Base-by-base conservation (phyloP, 768 basidiomycete genomes). In the Calocera cornea region DNA sequence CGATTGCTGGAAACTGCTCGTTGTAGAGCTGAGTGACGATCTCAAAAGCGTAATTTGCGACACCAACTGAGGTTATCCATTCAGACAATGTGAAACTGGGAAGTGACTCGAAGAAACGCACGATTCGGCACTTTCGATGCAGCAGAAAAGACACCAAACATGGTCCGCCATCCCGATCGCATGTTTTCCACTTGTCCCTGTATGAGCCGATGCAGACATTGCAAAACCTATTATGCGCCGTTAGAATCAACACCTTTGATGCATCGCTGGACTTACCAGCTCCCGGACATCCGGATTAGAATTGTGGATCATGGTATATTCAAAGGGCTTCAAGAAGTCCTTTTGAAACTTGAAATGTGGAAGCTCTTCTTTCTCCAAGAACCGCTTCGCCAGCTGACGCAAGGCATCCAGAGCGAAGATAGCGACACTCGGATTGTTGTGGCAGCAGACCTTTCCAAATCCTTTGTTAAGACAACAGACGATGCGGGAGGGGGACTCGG, bases 321-420 rank as follows among this genome's bases (percentile, higher is more conserved):
- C 95, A 75, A 98, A 99, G 0, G 97, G 97, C 74, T 93, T 92
- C 69, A 99, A 78, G 78, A 99, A 99, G 75, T 99, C 95, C 77
- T 98, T 99, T 74, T 99, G 97, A 77, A 99, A 99, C 74, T 95
- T 93, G 83, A 98, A 99, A 78, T 97, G 94, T 1, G 94, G 86
- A 68, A 99, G 75, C 76, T 99, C 97, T 74, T 98, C 97, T 77
- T 98, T 99, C 78, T 98, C 97, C 72, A 99, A 82, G 77, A 99
- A 99, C 40, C 97, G 87, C 93, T 97, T 97, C 1, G 97, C 94
- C 64, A 99, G 79, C 76, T 99, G 97, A 22, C 97, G 87, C 12
- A 99, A 83, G 2, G 97, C 93, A 76, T 99, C 97, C 67, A 99
- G 79, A 16, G 97, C 97, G 73, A 99, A 97, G 79, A 95, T 93